Evolutionary conservation across 805 yeast species (phyloP).

Genomic region (Lachancea lanzarotensis): DNA sequence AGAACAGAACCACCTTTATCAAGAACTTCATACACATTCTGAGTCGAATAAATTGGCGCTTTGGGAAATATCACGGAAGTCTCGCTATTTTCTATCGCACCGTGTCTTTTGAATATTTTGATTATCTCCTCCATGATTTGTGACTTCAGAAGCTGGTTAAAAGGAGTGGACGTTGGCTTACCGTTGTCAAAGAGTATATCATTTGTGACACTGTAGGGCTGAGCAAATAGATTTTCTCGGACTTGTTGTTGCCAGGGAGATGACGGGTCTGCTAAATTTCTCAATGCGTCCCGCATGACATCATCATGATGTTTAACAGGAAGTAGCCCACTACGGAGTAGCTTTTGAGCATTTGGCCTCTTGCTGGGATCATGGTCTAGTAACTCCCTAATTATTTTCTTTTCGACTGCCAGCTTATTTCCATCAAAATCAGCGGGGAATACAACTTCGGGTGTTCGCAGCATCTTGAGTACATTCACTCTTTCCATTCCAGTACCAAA

Average conservation of each 20-base stretch:
- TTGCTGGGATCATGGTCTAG: slow-evolving; percentile 71
- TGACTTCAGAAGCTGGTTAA: slow-evolving; percentile 51
- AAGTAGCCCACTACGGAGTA: slow-evolving; percentile 73
- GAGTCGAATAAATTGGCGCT: slow-evolving; percentile 60
- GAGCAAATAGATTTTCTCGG: slow-evolving; percentile 75
- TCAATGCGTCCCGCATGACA: slow-evolving; percentile 79
- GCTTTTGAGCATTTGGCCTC: slow-evolving; percentile 73
- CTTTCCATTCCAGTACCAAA: slow-evolving; percentile 94
- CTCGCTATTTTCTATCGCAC: slow-evolving; percentile 71
- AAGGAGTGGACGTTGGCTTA: slow-evolving; percentile 26
- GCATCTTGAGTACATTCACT: slow-evolving; percentile 56
- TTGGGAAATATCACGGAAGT: slow-evolving; percentile 74
- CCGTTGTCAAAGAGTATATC: slow-evolving; percentile 72
- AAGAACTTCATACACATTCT: slow-evolving; percentile 68
- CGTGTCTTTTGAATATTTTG: slow-evolving; percentile 68
- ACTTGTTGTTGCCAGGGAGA: slow-evolving; percentile 95
- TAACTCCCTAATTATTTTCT: slow-evolving; percentile 56
- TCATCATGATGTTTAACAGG: slow-evolving; percentile 90
- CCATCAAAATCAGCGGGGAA: slow-evolving; percentile 67
- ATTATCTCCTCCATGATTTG: slow-evolving; percentile 55
- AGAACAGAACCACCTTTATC: slow-evolving; percentile 84
- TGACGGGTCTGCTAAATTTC: slow-evolving; percentile 78
- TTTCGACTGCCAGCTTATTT: slow-evolving; percentile 49
- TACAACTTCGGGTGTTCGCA: slow-evolving; percentile 52
- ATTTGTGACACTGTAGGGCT: slow-evolving; percentile 76